A percentile compares a stretch with the other conserved stretches of the same genome.
phyloP scores from a whole-genome alignment of 139 green algal genomes.

The Yamagishiella unicocca region DNA sequence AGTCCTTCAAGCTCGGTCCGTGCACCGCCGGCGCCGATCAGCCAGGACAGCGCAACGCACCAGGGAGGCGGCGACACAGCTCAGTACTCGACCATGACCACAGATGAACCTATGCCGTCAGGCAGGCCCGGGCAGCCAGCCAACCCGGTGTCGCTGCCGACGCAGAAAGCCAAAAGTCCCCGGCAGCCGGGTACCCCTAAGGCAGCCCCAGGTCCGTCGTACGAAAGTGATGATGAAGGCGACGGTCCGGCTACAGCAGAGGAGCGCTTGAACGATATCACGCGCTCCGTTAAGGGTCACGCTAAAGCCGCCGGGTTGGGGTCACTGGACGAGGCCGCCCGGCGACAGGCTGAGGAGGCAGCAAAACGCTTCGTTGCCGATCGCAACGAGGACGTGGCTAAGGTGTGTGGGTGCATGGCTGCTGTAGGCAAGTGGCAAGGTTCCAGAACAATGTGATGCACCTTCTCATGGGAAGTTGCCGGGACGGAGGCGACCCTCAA shows the following conservation, averaged over 20 bases:
- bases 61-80: neutral
- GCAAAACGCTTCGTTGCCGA: neutral
- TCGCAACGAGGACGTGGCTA: neutral
- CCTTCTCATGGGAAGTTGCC: too few species aligned
- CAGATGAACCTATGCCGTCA: neutral
- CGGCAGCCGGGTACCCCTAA: neutral
- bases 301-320: constrained; percentile 6
- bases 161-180: neutral
- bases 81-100: neutral
- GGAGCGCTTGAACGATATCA: constrained; percentile 29
- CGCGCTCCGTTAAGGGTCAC: constrained; percentile 22
- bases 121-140: neutral
- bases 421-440: neutral
- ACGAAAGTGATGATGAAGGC: constrained; percentile 31
- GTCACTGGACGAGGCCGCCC: neutral
- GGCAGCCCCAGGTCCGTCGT: constrained; percentile 23
- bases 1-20: neutral
- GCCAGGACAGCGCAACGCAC: neutral
- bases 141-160: constrained; percentile 3
- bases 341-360: constrained; percentile 29
- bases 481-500: too few species aligned
- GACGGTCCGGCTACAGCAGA: neutral
- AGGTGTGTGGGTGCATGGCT: neutral
- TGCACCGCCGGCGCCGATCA: neutral
- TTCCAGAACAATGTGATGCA: too few species aligned